Evolutionary conservation across 1,284 basidiomycete genomes (phyloP), one percentile per base, ranked within the genome.

Genomic region (Fomes fomentarius): DNA sequence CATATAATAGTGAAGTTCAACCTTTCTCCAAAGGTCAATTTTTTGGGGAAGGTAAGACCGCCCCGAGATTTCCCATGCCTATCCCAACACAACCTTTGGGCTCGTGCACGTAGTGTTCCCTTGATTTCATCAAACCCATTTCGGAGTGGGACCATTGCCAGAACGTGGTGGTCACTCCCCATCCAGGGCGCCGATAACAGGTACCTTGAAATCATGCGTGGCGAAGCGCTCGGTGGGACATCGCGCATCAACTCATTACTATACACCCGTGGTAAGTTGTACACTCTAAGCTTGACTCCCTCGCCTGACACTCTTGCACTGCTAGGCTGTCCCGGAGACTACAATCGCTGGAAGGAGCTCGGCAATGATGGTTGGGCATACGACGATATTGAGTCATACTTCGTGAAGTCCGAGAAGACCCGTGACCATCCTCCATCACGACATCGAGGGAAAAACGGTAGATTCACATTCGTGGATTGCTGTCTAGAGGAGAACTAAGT

Each of bases 231-330:
- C 5, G 78, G 79, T 7, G 79, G 79, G 0, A 71, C 70, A 0
- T 74, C 74, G 6, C 70, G 71, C 11, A 75, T 81, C 53, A 82
- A 81, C 57, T 68, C 64, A 28, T 66, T 74, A 66, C 50, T 74
- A 43, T 77, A 77, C 50, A 70, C 70, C 0, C 66, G 75, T 22
- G 71, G 70, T 21, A 39, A 19, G 55, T n/a, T n/a, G n/a, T n/a
- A n/a, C n/a, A n/a, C n/a, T n/a, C n/a, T n/a, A n/a, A n/a, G n/a
- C n/a, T n/a, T n/a, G n/a, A n/a, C n/a, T n/a, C n/a, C n/a, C n/a
- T n/a, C n/a, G n/a, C n/a, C n/a, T n/a, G n/a, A n/a, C n/a, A n/a
- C n/a, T n/a, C n/a, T n/a, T n/a, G n/a, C n/a, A n/a, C 37, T 26
- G 15, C 21, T 35, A 54, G 56, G 60, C 3, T 38, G 66, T 1